These are phyloP conservation scores for Septoria linicola DNA, from an alignment of 2,329 filamentous ascomycete genomes.

Conservation along the genomic window DNA sequence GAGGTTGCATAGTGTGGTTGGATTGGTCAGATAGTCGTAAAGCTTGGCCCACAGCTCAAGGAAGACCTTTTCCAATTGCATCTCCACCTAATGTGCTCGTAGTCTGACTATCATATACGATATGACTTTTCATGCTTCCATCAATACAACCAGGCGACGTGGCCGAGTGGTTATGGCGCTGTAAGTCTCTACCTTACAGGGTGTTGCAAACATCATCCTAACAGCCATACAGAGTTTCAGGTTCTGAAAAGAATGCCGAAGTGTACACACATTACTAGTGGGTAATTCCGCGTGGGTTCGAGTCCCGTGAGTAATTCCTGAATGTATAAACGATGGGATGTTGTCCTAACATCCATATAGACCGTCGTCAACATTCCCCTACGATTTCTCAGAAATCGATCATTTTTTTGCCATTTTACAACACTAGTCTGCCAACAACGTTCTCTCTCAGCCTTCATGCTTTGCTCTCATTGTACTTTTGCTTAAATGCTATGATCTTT, in stretches of 20 bases:
- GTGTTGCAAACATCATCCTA: neutral
- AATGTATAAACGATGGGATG: constrained; percentile 18
- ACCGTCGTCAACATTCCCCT: constrained; percentile 19
- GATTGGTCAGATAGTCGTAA: neutral
- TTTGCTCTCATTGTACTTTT: too few species aligned
- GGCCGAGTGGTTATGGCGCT: constrained; percentile 31
- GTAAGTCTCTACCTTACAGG: constrained; percentile 2
- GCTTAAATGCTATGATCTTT: too few species aligned
- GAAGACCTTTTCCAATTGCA: neutral
- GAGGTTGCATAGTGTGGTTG: neutral
- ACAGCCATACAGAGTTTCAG: constrained; percentile 22
- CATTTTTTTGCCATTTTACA: constrained; percentile 8
- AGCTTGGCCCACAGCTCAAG: neutral
- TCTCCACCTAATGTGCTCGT: neutral
- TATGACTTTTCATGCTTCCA: neutral
- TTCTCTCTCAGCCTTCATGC: too few species aligned
- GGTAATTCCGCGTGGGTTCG: constrained; percentile 14
- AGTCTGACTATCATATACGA: neutral
- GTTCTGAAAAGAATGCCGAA: constrained; percentile 24
- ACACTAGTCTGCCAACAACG: too few species aligned
- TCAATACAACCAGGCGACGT: constrained; percentile 17
- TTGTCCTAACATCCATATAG: too few species aligned
- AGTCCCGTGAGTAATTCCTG: constrained; percentile 4
- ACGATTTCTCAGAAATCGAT: constrained; percentile 5
- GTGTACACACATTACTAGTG: constrained; percentile 28